Base-by-base conservation (phyloP, 306 rosid genomes). In the Corylus americana region DNA sequence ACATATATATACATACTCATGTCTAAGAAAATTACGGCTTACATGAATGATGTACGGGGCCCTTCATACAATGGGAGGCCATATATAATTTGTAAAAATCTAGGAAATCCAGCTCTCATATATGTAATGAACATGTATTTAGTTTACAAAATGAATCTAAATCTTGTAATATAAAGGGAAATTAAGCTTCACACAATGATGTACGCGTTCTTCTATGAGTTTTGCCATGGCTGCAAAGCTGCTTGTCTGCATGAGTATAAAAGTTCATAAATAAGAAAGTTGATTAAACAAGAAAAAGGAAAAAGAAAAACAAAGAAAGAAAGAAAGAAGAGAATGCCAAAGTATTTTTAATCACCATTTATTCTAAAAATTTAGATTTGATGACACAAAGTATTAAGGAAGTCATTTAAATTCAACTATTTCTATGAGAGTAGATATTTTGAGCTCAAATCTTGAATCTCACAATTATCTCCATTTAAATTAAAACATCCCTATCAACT, bases 161-260 rank as follows among this genome's bases (percentile, higher is more conserved):
- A 29, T 47, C 57, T 44, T 31, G 11, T 58, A n/a, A 55, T 57
- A 42, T 58, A n/a, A 3, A 1, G 3, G 70, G 11, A 37, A 58
- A 57, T 2, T 35, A 35, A 42, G 45, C 45, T 42, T 42, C 45
- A 42, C 8, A 42, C 45, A 42, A 42, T 42, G 45, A 42, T 6
- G 45, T 1, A 5, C 18, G 8, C 55, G 31, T 16, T 58, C 77
- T 37, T 72, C 81, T 50, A 73, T 13, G 79, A 74, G 68, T 17
- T 61, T 44, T 77, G 42, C 75, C 86, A 83, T 53, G 86, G 17
- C 71, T 62, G 83, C 9, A 83, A 68, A 29, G 80, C 58, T 68
- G 80, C 71, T 78, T 78, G 72, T 20, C 86, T 83, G 83, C 73
- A 1, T 1, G 35, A 17, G n/a, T 14, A 11, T 14, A 70, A 7